Base-by-base conservation (phyloP, 352 stramenopile species). In the Globisporangium carolinianum region DNA sequence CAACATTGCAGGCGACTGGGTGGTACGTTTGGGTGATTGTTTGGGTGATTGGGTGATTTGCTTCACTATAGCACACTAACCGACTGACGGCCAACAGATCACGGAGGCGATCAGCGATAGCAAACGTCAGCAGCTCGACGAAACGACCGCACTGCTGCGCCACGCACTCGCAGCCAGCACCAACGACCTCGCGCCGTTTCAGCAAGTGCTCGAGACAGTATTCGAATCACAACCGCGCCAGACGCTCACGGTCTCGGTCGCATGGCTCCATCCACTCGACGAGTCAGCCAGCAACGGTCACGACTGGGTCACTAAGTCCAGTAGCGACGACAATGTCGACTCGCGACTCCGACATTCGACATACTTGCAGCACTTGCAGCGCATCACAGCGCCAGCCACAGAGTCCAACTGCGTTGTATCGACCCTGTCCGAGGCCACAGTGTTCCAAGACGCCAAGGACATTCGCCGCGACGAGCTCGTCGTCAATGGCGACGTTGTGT, bases 381-480 rank as follows among this genome's bases (percentile, higher is more conserved):
- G 39, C 24, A 17, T 45, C 36, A 51, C 18, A 46, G 47, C 43
- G 61, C 61, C 52, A 51, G 57, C 4, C 38, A 55, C 9, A 11
- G 32, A 11, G 8, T 10, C 9, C 56, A 37, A 38, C 11, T 42
- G 53, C 43, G 39, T 61, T 60, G 24, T 78, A 35, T 6, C 65
- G 35, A 5, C 38, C 32, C 60, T 89, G 4, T 73, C 73, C 1
- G 76, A 89, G 7, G 75, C 75, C 0, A 66, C 89, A 51, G 73
- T 68, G 35, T 87, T 87, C 52, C 83, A 93, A 59, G 83, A 93
- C 55, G 71, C 83, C 6, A 93, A 93, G 60, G 83, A 93, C 62
- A 83, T 93, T 55, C 65, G 73, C 41, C 78, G 83, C n/a, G 83
- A 93, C 57, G 76, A 89, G 43, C 39, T 93, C 8, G 17, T 75